These are phyloP conservation scores for Vicia villosa DNA, from an alignment of 306 rosid species.

Conservation along the genomic window DNA sequence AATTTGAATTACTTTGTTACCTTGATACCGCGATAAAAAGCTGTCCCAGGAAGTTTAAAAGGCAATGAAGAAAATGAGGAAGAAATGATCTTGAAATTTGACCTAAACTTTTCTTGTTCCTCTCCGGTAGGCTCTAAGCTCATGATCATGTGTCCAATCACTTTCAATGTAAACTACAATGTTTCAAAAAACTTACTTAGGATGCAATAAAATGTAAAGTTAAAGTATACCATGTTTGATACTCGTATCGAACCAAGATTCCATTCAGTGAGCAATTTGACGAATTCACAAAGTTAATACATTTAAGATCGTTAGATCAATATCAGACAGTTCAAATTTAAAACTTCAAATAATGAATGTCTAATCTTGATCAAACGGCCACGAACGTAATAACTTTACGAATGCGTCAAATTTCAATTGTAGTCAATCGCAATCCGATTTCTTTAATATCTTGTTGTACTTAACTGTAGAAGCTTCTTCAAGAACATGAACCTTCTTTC, in stretches of 20 bases:
- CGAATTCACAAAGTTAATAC: neutral
- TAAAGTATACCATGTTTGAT: slow-evolving; percentile 5
- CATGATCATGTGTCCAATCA: slow-evolving; percentile 91
- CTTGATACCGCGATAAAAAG: slow-evolving; percentile 77
- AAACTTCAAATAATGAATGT: neutral
- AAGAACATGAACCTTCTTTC: slow-evolving; percentile 58
- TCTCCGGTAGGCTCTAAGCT: slow-evolving; percentile 84
- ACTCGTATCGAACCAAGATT: neutral
- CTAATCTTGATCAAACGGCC: neutral
- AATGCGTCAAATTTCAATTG: neutral
- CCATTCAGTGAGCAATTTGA: neutral
- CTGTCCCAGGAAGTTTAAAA: slow-evolving; percentile 78
- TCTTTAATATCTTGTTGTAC: slow-evolving; percentile 25
- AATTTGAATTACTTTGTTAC: slow-evolving; percentile 39
- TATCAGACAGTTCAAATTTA: neutral
- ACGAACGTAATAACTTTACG: neutral
- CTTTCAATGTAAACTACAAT: slow-evolving; percentile 80
- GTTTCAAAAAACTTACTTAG: slow-evolving; percentile 16
- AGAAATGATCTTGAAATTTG: slow-evolving; percentile 79
- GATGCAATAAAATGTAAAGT: neutral
- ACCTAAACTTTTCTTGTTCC: slow-evolving; percentile 76
- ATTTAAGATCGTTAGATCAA: neutral
- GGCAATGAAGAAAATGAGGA: slow-evolving; percentile 89
- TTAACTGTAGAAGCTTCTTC: slow-evolving; percentile 87
- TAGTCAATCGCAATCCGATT: neutral